Percentiles rank a stretch among this genome's conserved stretches.
Conservation (phyloP, 768 basidiomycete genomes). For the Crucibulum laeve region DNA sequence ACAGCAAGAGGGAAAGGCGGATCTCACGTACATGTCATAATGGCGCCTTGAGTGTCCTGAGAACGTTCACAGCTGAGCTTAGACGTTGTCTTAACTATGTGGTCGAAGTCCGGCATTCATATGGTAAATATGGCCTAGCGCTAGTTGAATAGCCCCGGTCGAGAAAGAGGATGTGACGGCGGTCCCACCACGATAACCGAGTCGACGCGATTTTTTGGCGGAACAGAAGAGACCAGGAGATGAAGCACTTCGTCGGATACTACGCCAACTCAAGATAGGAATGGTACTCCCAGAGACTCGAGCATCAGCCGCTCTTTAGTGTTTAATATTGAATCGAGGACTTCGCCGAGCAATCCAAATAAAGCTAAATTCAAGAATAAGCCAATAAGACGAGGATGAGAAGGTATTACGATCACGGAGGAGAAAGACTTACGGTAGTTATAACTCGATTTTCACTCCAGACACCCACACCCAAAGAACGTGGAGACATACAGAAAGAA, state of each 20-base stretch:
- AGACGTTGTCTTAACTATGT: no score
- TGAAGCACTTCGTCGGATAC: not conserved
- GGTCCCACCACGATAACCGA: no score
- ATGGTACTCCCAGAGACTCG: not conserved
- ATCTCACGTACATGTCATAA: slow-evolving; percentile 4
- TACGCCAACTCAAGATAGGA: not conserved
- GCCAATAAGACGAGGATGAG: not conserved
- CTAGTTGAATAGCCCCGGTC: no score
- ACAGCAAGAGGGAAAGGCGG: not conserved
- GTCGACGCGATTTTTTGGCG: not conserved
- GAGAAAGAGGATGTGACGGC: no score
- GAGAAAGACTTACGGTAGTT: no score
- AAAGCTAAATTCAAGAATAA: no score
- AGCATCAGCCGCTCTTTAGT: not conserved
- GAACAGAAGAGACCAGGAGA: not conserved
- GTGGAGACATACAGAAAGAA: no score
- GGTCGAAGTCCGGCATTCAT: no score
- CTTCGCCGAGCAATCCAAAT: not conserved
- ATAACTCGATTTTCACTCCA: no score
- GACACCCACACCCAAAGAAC: no score
- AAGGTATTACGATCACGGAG: no score
- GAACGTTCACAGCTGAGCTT: slow-evolving; percentile 8
- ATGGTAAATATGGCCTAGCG: no score
- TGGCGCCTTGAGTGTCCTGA: slow-evolving; percentile 1
- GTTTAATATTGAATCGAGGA: not conserved